Evolutionary conservation across 2,329 filamentous ascomycete genomes (phyloP).

Genomic region (Teratosphaeria viscida): DNA sequence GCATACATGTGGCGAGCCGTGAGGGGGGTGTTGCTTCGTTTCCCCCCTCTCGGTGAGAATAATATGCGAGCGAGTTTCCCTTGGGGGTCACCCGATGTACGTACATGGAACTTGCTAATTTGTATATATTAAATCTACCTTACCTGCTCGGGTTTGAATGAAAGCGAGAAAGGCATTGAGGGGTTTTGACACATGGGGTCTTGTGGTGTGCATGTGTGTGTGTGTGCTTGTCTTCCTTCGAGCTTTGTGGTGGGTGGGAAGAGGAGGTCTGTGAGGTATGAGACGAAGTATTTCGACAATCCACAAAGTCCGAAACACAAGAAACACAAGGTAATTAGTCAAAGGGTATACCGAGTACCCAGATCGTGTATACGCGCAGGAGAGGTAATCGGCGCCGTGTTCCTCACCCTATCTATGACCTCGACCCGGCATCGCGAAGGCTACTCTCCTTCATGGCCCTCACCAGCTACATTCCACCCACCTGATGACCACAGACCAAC

Average conservation of each 20-base stretch:
- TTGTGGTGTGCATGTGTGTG: neutral
- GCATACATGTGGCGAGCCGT: neutral
- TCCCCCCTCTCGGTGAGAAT: neutral
- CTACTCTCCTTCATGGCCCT: no score
- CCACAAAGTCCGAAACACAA: no score
- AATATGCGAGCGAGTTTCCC: neutral
- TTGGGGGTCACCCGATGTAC: conserved; percentile 3
- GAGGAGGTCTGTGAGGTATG: no score
- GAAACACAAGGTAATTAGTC: no score
- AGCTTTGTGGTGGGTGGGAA: no score
- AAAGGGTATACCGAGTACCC: no score
- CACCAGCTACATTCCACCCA: neutral
- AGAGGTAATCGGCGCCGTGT: no score
- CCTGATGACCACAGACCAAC: neutral
- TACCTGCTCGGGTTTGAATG: neutral
- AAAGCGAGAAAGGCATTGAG: neutral
- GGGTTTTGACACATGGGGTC: neutral
- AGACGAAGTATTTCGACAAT: no score
- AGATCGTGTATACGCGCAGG: no score
- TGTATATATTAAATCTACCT: conserved; percentile 1
- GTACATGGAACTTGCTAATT: conserved; percentile 2
- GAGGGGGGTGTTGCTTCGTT: neutral
- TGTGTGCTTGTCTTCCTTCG: no score
- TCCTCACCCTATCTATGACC: no score
- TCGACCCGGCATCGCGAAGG: no score